Evolutionary conservation across 257 asterid species (phyloP).

Genomic region (Galeopsis tetrahit): DNA sequence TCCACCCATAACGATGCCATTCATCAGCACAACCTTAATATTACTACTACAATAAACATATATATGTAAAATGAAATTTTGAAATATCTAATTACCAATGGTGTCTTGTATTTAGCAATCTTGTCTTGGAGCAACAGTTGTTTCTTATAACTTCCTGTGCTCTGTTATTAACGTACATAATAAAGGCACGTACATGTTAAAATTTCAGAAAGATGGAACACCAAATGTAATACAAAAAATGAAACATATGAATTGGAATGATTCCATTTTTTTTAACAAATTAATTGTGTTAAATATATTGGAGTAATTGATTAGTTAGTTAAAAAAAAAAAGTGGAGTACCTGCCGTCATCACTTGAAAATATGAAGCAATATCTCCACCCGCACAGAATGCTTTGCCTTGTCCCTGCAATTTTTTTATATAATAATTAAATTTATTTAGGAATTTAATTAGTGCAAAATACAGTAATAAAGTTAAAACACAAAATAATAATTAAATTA

Average conservation of each 20-base stretch:
- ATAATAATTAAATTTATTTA: background rate
- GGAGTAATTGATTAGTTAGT: too few relatives aligned
- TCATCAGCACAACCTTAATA: constrained; percentile 12
- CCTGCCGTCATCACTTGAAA: background rate
- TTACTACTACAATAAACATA: too few relatives aligned
- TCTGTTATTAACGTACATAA: background rate
- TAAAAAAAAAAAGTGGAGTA: background rate
- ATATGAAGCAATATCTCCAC: constrained; percentile 7
- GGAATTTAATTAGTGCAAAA: too few relatives aligned
- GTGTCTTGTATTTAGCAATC: constrained; percentile 23
- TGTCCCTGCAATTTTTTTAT: background rate
- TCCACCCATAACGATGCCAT: constrained; percentile 28
- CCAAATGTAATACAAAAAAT: too few relatives aligned
- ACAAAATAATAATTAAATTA: background rate
- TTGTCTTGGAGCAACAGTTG: background rate
- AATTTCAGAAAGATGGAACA: too few relatives aligned
- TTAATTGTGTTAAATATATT: background rate
- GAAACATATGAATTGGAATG: too few relatives aligned
- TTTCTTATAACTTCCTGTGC: background rate
- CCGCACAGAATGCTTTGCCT: constrained; percentile 26
- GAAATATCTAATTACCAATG: constrained; percentile 8
- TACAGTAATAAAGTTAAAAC: too few relatives aligned
- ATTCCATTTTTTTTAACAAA: background rate
- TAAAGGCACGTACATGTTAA: too few relatives aligned
- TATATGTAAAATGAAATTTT: background rate